These are phyloP conservation scores for Pseudogymnoascus sp. DNA, from an alignment of 2,329 filamentous ascomycete species.

Conservation along the genomic window DNA sequence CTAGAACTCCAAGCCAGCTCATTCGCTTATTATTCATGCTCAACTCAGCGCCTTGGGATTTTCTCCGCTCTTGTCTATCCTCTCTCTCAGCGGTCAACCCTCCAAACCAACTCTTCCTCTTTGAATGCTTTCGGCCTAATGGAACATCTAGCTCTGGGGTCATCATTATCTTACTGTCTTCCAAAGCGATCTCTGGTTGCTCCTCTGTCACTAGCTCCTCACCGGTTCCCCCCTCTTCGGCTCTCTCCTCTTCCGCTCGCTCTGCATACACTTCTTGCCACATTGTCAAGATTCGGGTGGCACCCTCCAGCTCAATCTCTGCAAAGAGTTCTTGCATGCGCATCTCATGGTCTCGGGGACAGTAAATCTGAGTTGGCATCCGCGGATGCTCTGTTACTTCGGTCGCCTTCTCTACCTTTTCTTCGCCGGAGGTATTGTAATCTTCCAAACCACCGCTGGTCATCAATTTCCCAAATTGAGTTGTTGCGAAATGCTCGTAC, in stretches of 20 bases:
- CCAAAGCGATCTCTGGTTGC: neutral
- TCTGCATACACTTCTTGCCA: neutral
- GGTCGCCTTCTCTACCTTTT: neutral
- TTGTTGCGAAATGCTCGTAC: neutral
- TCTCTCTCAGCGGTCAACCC: neutral
- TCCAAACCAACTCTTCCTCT: neutral
- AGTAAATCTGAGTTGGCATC: neutral
- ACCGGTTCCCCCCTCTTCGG: neutral
- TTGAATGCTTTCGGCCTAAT: neutral
- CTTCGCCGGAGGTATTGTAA: neutral
- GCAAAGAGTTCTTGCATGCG: neutral
- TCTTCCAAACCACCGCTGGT: neutral
- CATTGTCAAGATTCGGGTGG: neutral
- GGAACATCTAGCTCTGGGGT: neutral
- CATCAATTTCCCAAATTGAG: neutral
- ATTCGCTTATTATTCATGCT: neutral
- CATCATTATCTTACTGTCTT: neutral
- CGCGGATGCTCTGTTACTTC: neutral
- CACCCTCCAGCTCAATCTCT: neutral
- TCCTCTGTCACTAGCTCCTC: neutral
- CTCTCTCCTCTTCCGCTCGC: neutral
- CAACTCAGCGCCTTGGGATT: neutral
- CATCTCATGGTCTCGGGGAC: neutral
- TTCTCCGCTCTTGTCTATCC: neutral
- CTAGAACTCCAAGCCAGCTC: neutral